These are phyloP conservation scores for Neocucurbitaria cava DNA, from an alignment of 2,329 filamentous ascomycete genomes.

Conservation along the genomic window DNA sequence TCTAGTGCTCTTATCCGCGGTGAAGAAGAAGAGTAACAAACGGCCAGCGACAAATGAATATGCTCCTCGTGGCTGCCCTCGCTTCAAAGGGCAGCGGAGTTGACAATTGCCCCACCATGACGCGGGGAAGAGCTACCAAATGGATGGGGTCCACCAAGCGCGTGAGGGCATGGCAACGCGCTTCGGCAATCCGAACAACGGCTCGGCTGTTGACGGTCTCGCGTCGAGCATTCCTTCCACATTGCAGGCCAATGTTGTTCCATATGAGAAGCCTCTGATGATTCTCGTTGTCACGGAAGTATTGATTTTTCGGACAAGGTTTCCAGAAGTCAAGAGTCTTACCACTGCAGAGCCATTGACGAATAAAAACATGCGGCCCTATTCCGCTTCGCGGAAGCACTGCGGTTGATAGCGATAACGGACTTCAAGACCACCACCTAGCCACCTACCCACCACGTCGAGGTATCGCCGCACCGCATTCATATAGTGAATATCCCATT, in stretches of 20 bases:
- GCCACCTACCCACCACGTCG: too few species aligned
- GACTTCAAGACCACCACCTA: not conserved
- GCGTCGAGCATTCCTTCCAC: not conserved
- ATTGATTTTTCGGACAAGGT: too few species aligned
- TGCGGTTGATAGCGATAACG: not conserved
- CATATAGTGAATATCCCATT: too few species aligned
- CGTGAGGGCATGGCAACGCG: not conserved
- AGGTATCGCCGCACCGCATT: too few species aligned
- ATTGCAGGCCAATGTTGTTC: not conserved
- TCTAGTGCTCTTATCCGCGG: not conserved
- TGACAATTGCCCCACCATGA: constrained; percentile 20
- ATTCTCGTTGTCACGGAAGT: too few species aligned
- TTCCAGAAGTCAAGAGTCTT: too few species aligned
- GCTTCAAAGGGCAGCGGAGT: not conserved
- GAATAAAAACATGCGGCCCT: not conserved
- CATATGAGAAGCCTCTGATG: not conserved
- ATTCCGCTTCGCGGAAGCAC: not conserved
- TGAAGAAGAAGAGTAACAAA: not conserved
- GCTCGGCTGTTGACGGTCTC: not conserved
- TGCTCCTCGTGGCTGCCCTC: constrained; percentile 6
- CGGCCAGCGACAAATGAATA: not conserved
- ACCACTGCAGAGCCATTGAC: not conserved
- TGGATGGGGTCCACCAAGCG: not conserved
- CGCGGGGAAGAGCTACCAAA: constrained; percentile 16
- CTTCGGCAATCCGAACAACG: not conserved